phyloP scores from a whole-genome alignment of 1,284 basidiomycete genomes.

The Malassezia japonica region DNA sequence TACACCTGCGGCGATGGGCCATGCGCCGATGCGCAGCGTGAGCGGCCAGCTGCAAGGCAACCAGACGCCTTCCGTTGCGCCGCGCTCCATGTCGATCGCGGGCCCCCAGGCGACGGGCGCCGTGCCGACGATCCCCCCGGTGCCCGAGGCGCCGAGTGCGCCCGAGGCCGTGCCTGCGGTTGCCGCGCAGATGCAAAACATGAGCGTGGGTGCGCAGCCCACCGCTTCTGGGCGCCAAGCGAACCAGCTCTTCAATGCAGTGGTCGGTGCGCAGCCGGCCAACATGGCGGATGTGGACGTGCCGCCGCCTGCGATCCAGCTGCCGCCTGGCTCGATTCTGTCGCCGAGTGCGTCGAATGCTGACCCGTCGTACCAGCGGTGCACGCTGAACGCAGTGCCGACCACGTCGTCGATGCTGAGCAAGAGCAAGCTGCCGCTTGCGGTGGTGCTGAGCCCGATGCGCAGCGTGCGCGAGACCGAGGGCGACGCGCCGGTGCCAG shows the following conservation, averaged over 20 bases:
- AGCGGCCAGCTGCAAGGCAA: neutral
- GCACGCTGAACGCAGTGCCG: conserved; percentile 82
- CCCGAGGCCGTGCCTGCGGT: neutral
- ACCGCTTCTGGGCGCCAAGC: conserved; percentile 5
- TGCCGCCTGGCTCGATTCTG: conserved; percentile 72
- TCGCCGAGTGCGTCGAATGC: conserved; percentile 76
- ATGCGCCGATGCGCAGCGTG: conserved; percentile 11
- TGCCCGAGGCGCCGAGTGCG: conserved; percentile 38
- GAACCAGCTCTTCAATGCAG: conserved; percentile 12
- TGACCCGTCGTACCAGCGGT: conserved; percentile 83
- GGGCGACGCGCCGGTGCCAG: conserved; percentile 65
- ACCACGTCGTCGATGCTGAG: conserved; percentile 79
- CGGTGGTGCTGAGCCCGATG: conserved; percentile 83
- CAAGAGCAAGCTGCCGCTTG: conserved; percentile 89
- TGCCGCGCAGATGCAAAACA: conserved; percentile 66
- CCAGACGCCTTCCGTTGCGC: neutral
- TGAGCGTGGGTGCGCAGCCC: conserved; percentile 59
- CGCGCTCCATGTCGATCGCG: neutral
- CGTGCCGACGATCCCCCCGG: conserved; percentile 41
- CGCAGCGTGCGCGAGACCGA: conserved; percentile 58
- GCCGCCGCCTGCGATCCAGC: conserved; percentile 75
- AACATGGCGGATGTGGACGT: conserved; percentile 72
- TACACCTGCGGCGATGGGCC: conserved; percentile 11
- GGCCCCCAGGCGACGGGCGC: neutral
- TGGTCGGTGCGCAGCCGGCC: conserved; percentile 48